Base-by-base conservation (phyloP, 495 filamentous ascomycete genomes). In the Penicillium alfredii region DNA sequence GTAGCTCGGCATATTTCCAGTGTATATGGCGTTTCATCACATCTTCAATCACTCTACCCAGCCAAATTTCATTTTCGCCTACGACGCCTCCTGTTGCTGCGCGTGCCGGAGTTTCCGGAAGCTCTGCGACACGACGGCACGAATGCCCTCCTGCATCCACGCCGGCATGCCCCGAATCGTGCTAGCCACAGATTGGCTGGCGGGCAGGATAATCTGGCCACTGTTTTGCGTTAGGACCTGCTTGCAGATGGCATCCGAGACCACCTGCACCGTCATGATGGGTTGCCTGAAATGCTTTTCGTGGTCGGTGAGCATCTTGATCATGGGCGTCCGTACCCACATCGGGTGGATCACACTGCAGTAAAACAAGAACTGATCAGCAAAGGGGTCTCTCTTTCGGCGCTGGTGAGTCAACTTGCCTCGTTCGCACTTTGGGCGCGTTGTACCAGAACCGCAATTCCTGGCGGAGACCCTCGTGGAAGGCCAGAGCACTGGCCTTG, bases 401-500 rank as follows among this genome's bases (percentile, higher is more conserved):
- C 6, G 4, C 10, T 21, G 27, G 14, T 15, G 12, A 22, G 27
- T 3, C 4, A 38, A 45, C 56, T 28, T 37, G 67, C 61, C 63
- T 68, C 1, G 68, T 71, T 19, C 64, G 55, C 34, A 71, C 61
- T 24, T 60, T 65, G 0, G 57, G 54, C 13, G 64, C 61, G 8
- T 68, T 58, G 40, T 69, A 67, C 56, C 63, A 66, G 11, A 52
- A 29, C 11, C 50, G 48, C 39, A 71, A 38, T 37, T 71, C 68
- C 57, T 71, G 68, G 8, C 55, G 51, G 45, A 71, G 33, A 8
- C 58, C 54, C 45, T 73, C 72, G 44, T 81, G 72, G 42, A 82
- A 70, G 0, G 74, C 65, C 12, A 76, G 58, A 4, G 73, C 65
- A 29, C 66, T 74, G 2, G 71, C 74, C 58, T 82, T 82, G 31